Conservation (phyloP, 73 alveolate genomes). For the Paramecium sexaurelia region DNA sequence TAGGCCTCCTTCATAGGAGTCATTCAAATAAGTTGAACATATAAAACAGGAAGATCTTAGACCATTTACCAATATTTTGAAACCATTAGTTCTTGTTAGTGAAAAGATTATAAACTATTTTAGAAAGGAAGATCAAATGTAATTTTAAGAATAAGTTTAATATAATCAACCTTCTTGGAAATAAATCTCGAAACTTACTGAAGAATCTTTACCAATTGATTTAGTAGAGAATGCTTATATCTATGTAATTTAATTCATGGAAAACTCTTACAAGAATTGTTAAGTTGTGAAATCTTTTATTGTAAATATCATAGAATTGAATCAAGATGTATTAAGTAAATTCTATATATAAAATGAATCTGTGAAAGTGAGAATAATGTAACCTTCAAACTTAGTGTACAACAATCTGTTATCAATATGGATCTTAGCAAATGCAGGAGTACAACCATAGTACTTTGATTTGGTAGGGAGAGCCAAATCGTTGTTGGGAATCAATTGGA, state of each 20-base stretch:
- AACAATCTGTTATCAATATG: not conserved
- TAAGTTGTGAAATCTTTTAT: slow-evolving; percentile 45
- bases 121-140: not conserved
- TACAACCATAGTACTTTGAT: slow-evolving; percentile 32
- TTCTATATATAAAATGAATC: not conserved
- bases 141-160: not conserved
- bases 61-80: not conserved
- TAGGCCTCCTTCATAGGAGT: not conserved
- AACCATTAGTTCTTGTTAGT: not conserved
- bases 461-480: not conserved
- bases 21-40: not conserved
- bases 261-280: slow-evolving; percentile 21
- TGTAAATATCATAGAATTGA: slow-evolving; percentile 31
- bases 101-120: slow-evolving; percentile 21
- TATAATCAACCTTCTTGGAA: not conserved
- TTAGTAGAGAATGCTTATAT: not conserved
- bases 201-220: not conserved
- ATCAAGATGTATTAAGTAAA: slow-evolving; percentile 15
- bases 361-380: slow-evolving; percentile 26
- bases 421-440: not conserved
- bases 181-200: not conserved
- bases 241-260: not conserved
- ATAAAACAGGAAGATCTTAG: not conserved
- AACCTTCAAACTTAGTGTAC: not conserved
- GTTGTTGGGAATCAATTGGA: slow-evolving; percentile 21